Base-by-base conservation (phyloP, 371 early-diverging fungal species). In the Rhizopus stolonifer region DNA sequence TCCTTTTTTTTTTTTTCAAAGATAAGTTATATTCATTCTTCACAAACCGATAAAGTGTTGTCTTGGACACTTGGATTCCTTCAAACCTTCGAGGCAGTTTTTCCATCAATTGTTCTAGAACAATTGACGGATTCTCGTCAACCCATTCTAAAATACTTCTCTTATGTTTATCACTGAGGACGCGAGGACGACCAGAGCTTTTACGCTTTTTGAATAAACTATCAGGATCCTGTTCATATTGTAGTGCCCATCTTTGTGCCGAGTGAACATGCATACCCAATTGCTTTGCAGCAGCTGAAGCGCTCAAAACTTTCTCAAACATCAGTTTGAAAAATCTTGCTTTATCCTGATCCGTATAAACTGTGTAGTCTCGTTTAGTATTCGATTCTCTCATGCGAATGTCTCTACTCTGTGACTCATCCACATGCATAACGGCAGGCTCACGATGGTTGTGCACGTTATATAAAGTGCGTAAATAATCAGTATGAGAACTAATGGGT, bases 241-340 rank as follows among this genome's bases (percentile, higher is more conserved):
- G 48, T 36, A n/a, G n/a, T n/a, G n/a, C n/a, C n/a, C n/a, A n/a
- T n/a, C n/a, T n/a, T n/a, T n/a, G n/a, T n/a, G n/a, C n/a, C n/a
- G n/a, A n/a, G n/a, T n/a, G 40, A 55, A 36, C 4, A 23, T 55
- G 49, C 47, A 48, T 61, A 74, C 88, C 56, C 49, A 56, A 56
- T 43, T 56, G 49, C 43, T 56, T 56, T 29, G 47, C 48, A 29
- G 48, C 42, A 40, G 55, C 29, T 54, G 47, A 48, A 33, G 46
- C 53, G 18, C 48, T 39, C 55, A 46, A 36, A 18, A 38, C 22
- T 42, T 54, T 54, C 39, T 47, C 46, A 56, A 56, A 43, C 49
- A 42, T 24, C n/a, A n/a, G n/a, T n/a, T n/a, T n/a, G n/a, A n/a
- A n/a, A n/a, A n/a, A n/a, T n/a, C n/a, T n/a, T n/a, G 23, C 32